Conservation (phyloP, 441 rosid species). For the Dalechampia spathulata region DNA sequence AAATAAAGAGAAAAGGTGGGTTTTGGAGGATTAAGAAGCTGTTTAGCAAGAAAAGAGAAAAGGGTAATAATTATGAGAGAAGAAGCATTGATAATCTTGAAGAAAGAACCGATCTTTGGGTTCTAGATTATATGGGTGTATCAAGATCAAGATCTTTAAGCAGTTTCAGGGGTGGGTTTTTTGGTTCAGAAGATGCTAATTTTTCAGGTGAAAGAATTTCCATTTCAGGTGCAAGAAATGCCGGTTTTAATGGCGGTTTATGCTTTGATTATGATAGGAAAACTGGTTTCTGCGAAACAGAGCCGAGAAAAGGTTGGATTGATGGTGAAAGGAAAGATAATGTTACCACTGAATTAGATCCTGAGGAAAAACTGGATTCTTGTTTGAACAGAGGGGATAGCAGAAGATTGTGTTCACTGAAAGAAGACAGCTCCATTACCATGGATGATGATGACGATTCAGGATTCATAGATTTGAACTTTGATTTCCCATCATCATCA, state of each 20-base stretch:
- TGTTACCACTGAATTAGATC: slow-evolving; percentile 28
- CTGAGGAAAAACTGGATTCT: slow-evolving; percentile 21
- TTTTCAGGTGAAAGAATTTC: slow-evolving; percentile 67
- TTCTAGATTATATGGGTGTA: slow-evolving; percentile 61
- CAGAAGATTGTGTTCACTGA: slow-evolving; percentile 65
- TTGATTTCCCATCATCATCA: slow-evolving; percentile 54
- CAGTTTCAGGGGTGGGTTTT: slow-evolving; percentile 66
- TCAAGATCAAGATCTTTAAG: slow-evolving; percentile 91
- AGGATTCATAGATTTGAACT: slow-evolving; percentile 89
- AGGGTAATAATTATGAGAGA: slow-evolving; percentile 17
- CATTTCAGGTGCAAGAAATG: slow-evolving; percentile 80
- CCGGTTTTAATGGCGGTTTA: slow-evolving; percentile 61
- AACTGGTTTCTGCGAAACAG: slow-evolving; percentile 51
- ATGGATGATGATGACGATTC: slow-evolving; percentile 62
- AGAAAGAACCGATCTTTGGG: slow-evolving; percentile 70
- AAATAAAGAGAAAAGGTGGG: slow-evolving; percentile 67
- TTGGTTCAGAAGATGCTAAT: slow-evolving; percentile 65
- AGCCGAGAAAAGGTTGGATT: slow-evolving; percentile 47
- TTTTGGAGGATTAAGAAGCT: slow-evolving; percentile 76
- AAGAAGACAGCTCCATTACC: slow-evolving; percentile 62
- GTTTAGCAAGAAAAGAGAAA: slow-evolving; percentile 58
- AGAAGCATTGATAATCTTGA: slow-evolving; percentile 37
- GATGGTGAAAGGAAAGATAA: slow-evolving; percentile 40
- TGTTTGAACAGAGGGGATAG: slow-evolving; percentile 17
- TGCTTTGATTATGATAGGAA: slow-evolving; percentile 50